Evolutionary conservation across 1,284 basidiomycete species (phyloP).

Genomic region (Cronartium ribicola): DNA sequence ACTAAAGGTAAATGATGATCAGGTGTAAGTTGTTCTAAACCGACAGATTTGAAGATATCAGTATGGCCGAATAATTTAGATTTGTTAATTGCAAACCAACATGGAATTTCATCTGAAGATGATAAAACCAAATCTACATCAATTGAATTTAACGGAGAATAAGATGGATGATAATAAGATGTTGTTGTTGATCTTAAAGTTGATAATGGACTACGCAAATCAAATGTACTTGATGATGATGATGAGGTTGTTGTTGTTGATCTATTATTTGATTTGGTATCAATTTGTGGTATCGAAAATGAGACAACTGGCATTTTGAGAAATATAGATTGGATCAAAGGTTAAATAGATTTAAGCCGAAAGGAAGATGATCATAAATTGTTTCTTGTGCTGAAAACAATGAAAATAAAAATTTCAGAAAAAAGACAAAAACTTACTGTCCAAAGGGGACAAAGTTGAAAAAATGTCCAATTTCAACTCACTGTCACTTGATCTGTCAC

Average conservation of each 20-base stretch:
- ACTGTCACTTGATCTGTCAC: no score
- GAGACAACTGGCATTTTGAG: neutral
- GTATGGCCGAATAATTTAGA: constrained; percentile 19
- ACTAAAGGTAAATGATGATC: constrained; percentile 25
- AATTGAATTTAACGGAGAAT: constrained; percentile 11
- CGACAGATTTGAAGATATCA: constrained; percentile 19
- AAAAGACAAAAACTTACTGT: no score
- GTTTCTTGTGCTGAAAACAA: no score
- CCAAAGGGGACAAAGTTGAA: no score
- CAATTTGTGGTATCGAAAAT: neutral
- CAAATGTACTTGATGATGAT: neutral
- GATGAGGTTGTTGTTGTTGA: no score
- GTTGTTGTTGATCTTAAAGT: neutral
- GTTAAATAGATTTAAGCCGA: no score
- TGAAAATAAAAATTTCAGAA: no score
- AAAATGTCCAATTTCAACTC: no score
- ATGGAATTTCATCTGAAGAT: constrained; percentile 24
- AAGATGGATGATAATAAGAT: constrained; percentile 31
- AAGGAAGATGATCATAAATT: no score
- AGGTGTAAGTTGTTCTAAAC: constrained; percentile 23
- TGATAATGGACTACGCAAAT: neutral
- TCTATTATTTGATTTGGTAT: neutral
- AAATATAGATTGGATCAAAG: no score
- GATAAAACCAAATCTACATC: constrained; percentile 24
- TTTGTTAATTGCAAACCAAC: constrained; percentile 27